Conservation (phyloP, 2,329 filamentous ascomycete genomes). For the Diaporthe sp. region DNA sequence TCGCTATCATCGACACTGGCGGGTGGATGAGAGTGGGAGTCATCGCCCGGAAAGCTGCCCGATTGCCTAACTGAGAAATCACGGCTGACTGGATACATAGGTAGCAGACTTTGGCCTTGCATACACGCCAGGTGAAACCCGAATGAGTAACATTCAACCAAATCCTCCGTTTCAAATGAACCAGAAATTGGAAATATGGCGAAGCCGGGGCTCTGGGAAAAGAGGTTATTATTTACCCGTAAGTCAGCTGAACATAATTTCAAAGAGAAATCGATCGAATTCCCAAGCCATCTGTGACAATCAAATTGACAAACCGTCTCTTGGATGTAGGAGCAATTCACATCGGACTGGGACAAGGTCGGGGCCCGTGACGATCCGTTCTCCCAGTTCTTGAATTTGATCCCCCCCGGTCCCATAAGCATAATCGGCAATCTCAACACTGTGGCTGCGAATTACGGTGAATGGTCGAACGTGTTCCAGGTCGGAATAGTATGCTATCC, state of each 20-base stretch:
- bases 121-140: not conserved
- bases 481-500: constrained; percentile 1
- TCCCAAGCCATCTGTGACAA: no score
- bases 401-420: not conserved
- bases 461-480: constrained; percentile 13
- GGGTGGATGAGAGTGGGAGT: not conserved
- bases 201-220: not conserved
- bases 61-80: not conserved
- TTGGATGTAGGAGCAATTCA: constrained; percentile 10
- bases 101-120: constrained; percentile 17
- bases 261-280: not conserved
- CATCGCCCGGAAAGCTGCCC: not conserved
- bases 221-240: not conserved
- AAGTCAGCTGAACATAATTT: not conserved
- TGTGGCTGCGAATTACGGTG: constrained; percentile 11
- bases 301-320: not conserved
- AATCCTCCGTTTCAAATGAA: not conserved
- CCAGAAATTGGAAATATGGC: not conserved
- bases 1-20: not conserved
- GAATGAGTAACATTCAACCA: no score
- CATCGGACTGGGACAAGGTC: constrained; percentile 6
- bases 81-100: not conserved
- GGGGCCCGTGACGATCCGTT: not conserved
- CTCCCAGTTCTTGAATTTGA: not conserved
- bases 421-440: not conserved